phyloP scores from a whole-genome alignment of 768 basidiomycete species.

The Cystobasidium onofrii region DNA sequence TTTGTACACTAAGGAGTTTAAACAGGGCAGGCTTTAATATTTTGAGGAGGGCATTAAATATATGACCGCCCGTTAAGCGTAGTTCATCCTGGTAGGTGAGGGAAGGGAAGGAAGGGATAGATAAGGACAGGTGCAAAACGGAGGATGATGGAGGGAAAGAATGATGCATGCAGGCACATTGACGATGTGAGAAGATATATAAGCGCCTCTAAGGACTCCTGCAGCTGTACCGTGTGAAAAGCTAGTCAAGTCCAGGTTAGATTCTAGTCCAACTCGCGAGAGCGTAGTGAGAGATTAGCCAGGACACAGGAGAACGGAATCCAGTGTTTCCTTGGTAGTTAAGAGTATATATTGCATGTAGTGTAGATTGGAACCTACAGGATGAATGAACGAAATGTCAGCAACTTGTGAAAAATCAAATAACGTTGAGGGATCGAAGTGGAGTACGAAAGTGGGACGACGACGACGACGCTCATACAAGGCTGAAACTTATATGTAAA shows the following conservation, averaged over 20 bases:
- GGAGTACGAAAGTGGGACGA: not conserved
- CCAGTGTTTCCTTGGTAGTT: no score
- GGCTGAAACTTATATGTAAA: conserved; percentile 32
- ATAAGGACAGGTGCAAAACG: not conserved
- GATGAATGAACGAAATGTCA: not conserved
- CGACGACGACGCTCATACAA: conserved; percentile 21
- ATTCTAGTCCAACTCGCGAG: no score
- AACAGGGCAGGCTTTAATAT: conserved; percentile 6
- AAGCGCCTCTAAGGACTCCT: no score
- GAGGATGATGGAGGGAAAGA: not conserved
- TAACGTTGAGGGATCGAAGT: not conserved
- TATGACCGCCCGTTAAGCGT: conserved; percentile 34
- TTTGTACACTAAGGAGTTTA: conserved; percentile 20
- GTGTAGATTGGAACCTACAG: not conserved
- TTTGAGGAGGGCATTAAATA: conserved; percentile 16
- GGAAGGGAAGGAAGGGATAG: not conserved
- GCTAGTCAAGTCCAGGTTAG: no score
- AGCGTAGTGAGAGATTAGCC: no score
- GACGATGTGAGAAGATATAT: no score
- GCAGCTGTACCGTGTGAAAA: no score
- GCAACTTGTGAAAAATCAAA: not conserved
- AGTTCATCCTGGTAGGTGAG: conserved; percentile 19
- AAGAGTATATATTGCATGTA: not conserved
- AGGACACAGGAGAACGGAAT: no score
- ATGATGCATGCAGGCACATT: not conserved